These are phyloP conservation scores for Mycogone perniciosa DNA, from an alignment of 2,329 filamentous ascomycete genomes.

Conservation along the genomic window DNA sequence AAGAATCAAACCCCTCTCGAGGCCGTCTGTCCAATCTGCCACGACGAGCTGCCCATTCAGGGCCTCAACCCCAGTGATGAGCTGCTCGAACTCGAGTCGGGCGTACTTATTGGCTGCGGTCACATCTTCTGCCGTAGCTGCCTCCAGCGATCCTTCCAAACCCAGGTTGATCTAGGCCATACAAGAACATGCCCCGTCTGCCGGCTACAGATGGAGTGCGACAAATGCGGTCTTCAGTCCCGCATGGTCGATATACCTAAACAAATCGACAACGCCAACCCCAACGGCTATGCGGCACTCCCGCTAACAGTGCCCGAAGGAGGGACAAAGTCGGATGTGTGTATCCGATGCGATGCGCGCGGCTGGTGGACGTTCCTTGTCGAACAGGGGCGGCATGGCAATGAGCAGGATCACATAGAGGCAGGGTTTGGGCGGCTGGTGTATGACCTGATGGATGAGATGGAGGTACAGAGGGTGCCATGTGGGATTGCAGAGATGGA, in stretches of 20 bases:
- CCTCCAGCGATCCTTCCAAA: neutral
- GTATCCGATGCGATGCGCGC: slow-evolving; percentile 13
- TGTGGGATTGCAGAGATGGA: neutral
- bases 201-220: neutral
- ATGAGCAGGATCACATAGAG: slow-evolving; percentile 5
- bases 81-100: neutral
- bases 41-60: neutral
- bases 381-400: neutral
- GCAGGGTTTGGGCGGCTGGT: slow-evolving; percentile 15
- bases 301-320: slow-evolving; percentile 5
- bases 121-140: slow-evolving; percentile 19
- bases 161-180: neutral
- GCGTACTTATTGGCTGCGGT: slow-evolving; percentile 16
- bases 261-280: neutral
- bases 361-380: slow-evolving; percentile 7
- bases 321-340: neutral
- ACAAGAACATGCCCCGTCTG: neutral
- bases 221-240: neutral
- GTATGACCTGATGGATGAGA: slow-evolving; percentile 9
- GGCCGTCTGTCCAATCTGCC: neutral
- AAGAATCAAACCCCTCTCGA: neutral
- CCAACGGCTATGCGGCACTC: neutral
- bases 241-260: neutral
- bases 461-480: slow-evolving; percentile 5
- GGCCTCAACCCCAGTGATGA: neutral